Evolutionary conservation across 495 filamentous ascomycete species (phyloP).

Genomic region (Pyrenula aspistea): DNA sequence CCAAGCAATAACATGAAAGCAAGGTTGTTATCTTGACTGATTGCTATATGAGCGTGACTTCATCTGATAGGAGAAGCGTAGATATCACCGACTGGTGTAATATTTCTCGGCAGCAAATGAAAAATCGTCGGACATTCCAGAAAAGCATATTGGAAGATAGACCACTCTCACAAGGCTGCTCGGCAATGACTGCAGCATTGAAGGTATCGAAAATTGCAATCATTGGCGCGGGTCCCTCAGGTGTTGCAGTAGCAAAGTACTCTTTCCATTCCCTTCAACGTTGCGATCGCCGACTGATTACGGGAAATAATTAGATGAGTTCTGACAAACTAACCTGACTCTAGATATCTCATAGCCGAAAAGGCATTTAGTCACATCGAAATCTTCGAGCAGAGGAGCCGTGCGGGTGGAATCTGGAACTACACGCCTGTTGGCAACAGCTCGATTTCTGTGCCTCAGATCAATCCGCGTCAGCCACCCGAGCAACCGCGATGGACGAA

Average conservation of each 20-base stretch:
- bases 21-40: no score
- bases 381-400: background rate
- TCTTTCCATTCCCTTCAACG: background rate
- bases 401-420: background rate
- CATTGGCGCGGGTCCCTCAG: background rate
- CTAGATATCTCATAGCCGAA: background rate
- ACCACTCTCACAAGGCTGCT: no score
- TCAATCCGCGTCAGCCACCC: constrained; percentile 24
- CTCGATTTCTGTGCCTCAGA: constrained; percentile 25
- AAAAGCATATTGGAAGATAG: no score
- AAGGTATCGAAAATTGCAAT: background rate
- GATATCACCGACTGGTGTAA: no score
- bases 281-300: background rate
- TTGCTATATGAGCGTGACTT: no score
- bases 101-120: no score
- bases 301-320: no score
- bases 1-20: no score
- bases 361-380: background rate
- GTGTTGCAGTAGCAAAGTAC: background rate
- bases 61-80: no score
- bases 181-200: background rate
- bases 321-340: no score
- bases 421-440: background rate
- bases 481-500: constrained; percentile 32
- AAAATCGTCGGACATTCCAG: no score